Base-by-base conservation (phyloP, 208 protist genomes). In the Crithidia bombi region DNA sequence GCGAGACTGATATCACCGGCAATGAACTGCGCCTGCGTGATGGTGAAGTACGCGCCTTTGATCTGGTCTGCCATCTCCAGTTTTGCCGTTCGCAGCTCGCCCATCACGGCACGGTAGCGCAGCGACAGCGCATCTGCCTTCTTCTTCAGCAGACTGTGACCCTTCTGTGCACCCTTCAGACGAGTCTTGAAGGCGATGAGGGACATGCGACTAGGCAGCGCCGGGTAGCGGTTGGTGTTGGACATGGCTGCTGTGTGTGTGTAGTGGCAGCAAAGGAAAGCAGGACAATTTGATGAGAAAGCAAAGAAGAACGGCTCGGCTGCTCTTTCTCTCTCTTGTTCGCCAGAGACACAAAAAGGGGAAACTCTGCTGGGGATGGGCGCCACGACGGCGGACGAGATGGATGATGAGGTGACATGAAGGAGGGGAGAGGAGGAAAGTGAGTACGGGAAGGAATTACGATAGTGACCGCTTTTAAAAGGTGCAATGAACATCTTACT, bases 61-160 rank as follows among this genome's bases (percentile, higher is more conserved):
- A 96, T 95, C 72, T 95, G 84, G 30, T 96, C 81, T 33, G 74
- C 82, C 76, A 96, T 84, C 36, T 95, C 85, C 6, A 96, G 75
- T 69, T 98, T 97, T 0, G 90, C 87, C 17, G 90, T 83, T 44
- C 87, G 94, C 67, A 99, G 97, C 56, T 99, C 89, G 21, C 79
- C 83, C 73, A 99, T 85, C 65, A 99, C 93, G 25, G 76, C 51
- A 65, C 98, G 89, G 87, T 99, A 99, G 44, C 95, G 88, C 61
- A 99, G 74, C 17, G 87, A 96, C n/a, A 99, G 89, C 17, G 99
- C 99, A 83, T 99, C 99, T 25, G 95, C 88, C 84, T 99, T 99
- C 79, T 99, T 99, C 88, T 99, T 99, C 30, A 99, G 90, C 51
- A 99, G 90, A 54, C 85, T 95, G 89, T 99, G 97, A 11, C 99